phyloP scores from a whole-genome alignment of 2,329 filamentous ascomycete genomes.

The Cercospora berteroae region DNA sequence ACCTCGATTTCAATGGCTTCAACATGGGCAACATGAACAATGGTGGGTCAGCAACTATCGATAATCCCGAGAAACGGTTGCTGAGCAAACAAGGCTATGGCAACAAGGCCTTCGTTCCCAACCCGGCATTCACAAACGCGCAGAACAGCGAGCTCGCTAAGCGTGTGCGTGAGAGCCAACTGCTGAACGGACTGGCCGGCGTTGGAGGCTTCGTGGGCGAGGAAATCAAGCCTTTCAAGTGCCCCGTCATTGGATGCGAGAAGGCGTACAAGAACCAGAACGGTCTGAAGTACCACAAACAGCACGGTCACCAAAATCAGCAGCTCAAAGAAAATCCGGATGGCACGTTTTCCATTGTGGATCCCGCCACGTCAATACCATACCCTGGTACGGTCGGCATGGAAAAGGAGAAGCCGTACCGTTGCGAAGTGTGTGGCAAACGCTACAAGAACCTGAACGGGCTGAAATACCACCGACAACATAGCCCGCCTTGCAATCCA shows the following conservation, averaged over 20 bases:
- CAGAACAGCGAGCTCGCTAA: constrained; percentile 73
- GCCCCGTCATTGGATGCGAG: constrained; percentile 95
- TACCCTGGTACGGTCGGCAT: constrained; percentile 97
- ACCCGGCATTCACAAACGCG: constrained; percentile 61
- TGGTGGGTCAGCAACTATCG: constrained; percentile 60
- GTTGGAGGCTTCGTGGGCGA: constrained; percentile 61
- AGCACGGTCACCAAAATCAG: constrained; percentile 93
- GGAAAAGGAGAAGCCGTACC: constrained; percentile 99
- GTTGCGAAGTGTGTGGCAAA: constrained; percentile 95
- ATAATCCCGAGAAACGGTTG: constrained; percentile 90
- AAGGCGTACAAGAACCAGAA: constrained; percentile 99
- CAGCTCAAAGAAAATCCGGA: constrained; percentile 95
- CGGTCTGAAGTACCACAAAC: constrained; percentile 84
- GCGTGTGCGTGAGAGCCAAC: constrained; percentile 62
- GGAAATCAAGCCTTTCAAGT: constrained; percentile 96
- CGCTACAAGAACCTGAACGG: constrained; percentile 99
- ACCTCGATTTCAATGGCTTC: constrained; percentile 37
- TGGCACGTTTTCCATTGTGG: constrained; percentile 96
- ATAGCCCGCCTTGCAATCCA: constrained; percentile 86
- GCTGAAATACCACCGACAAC: constrained; percentile 76
- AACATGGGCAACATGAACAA: constrained; percentile 61
- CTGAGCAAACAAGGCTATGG: constrained; percentile 75
- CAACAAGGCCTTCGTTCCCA: constrained; percentile 44
- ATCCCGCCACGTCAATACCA: constrained; percentile 87
- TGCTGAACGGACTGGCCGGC: constrained; percentile 55